Evolutionary conservation across 2,329 filamentous ascomycete species (phyloP).

Genomic region (Fusarium transvaalense): DNA sequence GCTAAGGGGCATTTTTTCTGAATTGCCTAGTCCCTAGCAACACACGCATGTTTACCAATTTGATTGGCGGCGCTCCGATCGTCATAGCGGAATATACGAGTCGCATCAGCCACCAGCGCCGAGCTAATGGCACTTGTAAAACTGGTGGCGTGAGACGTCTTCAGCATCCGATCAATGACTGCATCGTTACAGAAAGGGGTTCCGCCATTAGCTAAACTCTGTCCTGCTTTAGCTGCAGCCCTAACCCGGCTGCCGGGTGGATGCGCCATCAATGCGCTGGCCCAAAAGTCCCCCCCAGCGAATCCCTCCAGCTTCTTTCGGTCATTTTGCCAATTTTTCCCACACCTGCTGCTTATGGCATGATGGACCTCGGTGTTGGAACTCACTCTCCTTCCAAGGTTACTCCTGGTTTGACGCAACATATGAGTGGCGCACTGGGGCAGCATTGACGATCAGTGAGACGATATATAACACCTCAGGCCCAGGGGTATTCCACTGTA

Average conservation of each 20-base stretch:
- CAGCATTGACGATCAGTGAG: background rate
- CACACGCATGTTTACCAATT: background rate
- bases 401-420: background rate
- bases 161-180: background rate
- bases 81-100: background rate
- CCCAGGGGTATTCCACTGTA: conserved; percentile 13
- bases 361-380: conserved; percentile 5
- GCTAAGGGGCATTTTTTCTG: background rate
- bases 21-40: background rate
- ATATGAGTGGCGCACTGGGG: background rate
- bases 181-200: conserved; percentile 15
- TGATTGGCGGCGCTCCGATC: background rate
- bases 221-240: background rate
- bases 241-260: background rate
- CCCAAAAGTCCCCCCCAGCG: background rate
- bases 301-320: background rate
- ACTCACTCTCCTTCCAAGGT: conserved; percentile 6
- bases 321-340: conserved; percentile 34
- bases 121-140: background rate
- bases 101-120: background rate
- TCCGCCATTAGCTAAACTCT: conserved; percentile 1
- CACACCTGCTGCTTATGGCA: conserved; percentile 27
- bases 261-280: conserved; percentile 18
- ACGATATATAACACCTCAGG: conserved; percentile 28
- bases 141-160: background rate